Conservation (phyloP, 257 asterid species). For the Hygrophila difformis region DNA sequence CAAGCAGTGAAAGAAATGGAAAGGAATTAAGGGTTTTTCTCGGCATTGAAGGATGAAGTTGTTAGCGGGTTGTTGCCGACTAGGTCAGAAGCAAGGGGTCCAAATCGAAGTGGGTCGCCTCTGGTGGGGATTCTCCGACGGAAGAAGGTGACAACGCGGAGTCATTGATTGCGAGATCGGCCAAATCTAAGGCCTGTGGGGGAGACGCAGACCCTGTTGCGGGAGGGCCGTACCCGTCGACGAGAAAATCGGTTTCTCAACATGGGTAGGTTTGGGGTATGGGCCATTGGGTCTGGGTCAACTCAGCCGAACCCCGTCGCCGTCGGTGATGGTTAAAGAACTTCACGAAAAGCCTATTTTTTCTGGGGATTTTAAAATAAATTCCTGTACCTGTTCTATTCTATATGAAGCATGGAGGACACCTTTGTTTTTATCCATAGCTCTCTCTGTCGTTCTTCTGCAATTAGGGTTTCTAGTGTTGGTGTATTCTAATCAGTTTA, state of each 20-base stretch:
- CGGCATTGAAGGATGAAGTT: slow-evolving; percentile 78
- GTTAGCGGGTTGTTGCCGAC: slow-evolving; percentile 82
- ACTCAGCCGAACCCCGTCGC: slow-evolving; percentile 49
- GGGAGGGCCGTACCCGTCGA: slow-evolving; percentile 78
- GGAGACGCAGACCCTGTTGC: slow-evolving; percentile 56
- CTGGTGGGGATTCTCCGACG: slow-evolving; percentile 54
- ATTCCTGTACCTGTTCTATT: no score
- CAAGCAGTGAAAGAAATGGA: slow-evolving; percentile 36
- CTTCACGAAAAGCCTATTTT: slow-evolving; percentile 57
- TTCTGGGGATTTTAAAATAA: no score
- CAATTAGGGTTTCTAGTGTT: no score
- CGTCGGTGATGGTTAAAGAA: slow-evolving; percentile 39
- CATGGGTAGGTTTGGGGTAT: slow-evolving; percentile 48
- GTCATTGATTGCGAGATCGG: slow-evolving; percentile 48
- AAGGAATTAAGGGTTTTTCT: slow-evolving; percentile 79
- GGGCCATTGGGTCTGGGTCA: slow-evolving; percentile 69
- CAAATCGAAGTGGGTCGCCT: slow-evolving; percentile 65
- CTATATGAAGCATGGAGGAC: slow-evolving; percentile 82
- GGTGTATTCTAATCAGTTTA: no score
- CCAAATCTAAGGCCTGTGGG: slow-evolving; percentile 62
- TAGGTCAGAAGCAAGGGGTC: slow-evolving; percentile 69
- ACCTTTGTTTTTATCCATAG: slow-evolving; percentile 48
- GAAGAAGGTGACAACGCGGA: slow-evolving; percentile 35
- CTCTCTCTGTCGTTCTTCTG: no score
- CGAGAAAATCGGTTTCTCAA: slow-evolving; percentile 48